Conservation (phyloP, 2,329 filamentous ascomycete species). For the Aspergillus transmontanensis region DNA sequence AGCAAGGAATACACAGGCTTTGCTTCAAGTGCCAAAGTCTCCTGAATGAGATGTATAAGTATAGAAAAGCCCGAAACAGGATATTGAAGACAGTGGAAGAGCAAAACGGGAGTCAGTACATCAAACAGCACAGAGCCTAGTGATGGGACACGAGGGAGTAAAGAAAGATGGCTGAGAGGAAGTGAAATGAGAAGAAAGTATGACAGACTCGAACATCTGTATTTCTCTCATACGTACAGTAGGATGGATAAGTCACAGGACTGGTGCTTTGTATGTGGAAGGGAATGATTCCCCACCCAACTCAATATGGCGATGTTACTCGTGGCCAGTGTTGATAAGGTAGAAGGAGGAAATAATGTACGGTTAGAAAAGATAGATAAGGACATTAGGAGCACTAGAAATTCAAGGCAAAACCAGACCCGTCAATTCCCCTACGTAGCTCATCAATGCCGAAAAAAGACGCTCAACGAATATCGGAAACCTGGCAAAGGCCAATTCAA, state of each 20-base stretch:
- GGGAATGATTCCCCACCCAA: constrained; percentile 4
- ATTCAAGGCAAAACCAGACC: constrained; percentile 21
- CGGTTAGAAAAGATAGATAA: constrained; percentile 14
- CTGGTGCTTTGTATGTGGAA: constrained; percentile 2
- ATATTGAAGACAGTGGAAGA: not conserved
- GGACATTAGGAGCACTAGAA: constrained; percentile 25
- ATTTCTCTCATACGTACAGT: constrained; percentile 2
- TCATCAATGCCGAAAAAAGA: constrained; percentile 26
- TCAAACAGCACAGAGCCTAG: constrained; percentile 3
- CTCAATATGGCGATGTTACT: constrained; percentile 14
- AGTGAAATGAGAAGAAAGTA: not conserved
- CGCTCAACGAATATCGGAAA: constrained; percentile 25
- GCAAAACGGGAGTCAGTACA: not conserved
- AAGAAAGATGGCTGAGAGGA: not conserved
- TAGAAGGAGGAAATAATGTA: constrained; percentile 15
- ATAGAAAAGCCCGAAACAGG: constrained; percentile 3
- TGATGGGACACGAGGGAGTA: not conserved
- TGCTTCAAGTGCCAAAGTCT: not conserved
- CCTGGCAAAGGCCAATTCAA: constrained; percentile 15
- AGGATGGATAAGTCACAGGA: not conserved
- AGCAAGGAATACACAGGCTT: constrained; percentile 2
- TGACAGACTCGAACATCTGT: constrained; percentile 2
- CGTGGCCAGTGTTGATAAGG: constrained; percentile 15
- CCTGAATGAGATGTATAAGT: not conserved
- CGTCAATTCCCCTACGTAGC: constrained; percentile 22